Evolutionary conservation across 2,329 filamentous ascomycete genomes (phyloP).

Genomic region (Daldinia eschscholtzii): DNA sequence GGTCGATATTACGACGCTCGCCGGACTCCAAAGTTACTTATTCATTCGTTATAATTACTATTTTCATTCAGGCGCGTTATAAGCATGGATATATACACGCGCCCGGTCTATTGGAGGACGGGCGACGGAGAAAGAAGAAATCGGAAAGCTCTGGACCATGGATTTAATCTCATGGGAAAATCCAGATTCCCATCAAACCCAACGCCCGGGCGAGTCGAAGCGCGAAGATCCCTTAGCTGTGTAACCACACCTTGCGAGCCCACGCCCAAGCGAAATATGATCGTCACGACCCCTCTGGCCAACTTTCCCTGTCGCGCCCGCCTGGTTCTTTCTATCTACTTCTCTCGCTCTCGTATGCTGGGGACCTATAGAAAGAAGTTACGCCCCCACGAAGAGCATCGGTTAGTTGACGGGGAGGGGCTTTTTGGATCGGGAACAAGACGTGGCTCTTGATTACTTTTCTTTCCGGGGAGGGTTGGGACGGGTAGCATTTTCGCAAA

Average conservation of each 20-base stretch:
- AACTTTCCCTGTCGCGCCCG: background rate
- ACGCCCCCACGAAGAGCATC: conserved; percentile 24
- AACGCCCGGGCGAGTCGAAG: conserved; percentile 11
- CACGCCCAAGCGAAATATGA: conserved; percentile 15
- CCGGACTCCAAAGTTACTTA: background rate
- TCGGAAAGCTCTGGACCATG: conserved; percentile 16
- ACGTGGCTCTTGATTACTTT: background rate
- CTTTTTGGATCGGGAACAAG: background rate
- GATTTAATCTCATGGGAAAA: conserved; percentile 28
- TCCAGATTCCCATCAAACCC: conserved; percentile 29
- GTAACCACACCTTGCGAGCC: conserved; percentile 34
- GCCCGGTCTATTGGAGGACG: background rate
- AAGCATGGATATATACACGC: conserved; percentile 3
- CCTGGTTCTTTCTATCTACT: background rate
- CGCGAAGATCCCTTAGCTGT: conserved; percentile 20
- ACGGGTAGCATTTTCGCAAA: conserved; percentile 10
- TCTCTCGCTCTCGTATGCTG: conserved; percentile 3
- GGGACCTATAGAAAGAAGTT: conserved; percentile 15
- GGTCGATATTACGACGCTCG: conserved; percentile 1
- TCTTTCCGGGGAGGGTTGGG: conserved; percentile 1
- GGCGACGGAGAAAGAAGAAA: background rate
- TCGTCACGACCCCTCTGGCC: conserved; percentile 3
- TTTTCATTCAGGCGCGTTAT: conserved; percentile 11
- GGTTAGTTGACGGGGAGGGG: conserved; percentile 5
- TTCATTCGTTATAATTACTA: conserved; percentile 4